A percentile compares a stretch with the other conserved stretches of the same genome.
Evolutionary conservation across 176 grass and related monocot species (phyloP).

Genomic region (Bothriochloa decipiens): DNA sequence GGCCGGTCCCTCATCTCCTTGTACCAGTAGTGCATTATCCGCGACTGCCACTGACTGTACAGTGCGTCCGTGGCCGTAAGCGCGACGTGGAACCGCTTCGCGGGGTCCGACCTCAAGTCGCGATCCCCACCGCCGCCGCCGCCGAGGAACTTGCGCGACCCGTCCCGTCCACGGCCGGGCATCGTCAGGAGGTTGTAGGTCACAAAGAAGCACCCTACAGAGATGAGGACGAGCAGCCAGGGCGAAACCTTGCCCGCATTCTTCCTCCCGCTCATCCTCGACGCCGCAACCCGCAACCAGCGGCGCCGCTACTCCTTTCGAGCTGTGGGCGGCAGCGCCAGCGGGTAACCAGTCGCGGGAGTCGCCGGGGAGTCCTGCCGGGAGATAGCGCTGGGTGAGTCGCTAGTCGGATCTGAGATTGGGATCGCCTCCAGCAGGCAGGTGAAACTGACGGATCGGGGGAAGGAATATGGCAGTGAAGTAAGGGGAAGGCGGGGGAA

Average conservation of each 20-base stretch:
- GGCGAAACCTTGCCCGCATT: slow-evolving; percentile 58
- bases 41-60: slow-evolving; percentile 97
- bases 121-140: slow-evolving; percentile 5
- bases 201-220: slow-evolving; percentile 63
- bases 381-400: neutral
- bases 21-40: slow-evolving; percentile 98
- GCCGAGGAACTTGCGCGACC: slow-evolving; percentile 36
- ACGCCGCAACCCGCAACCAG: slow-evolving; percentile 6
- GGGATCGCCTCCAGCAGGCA: neutral
- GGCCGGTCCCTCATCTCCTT: slow-evolving; percentile 65
- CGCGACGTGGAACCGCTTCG: slow-evolving; percentile 81
- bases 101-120: slow-evolving; percentile 42
- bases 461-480: neutral
- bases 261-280: slow-evolving; percentile 56
- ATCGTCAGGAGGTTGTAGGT: slow-evolving; percentile 88
- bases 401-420: slow-evolving; percentile 38
- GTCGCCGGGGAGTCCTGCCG: neutral
- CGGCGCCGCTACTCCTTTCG: neutral
- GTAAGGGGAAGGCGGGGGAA: neutral
- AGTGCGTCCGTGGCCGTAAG: slow-evolving; percentile 88
- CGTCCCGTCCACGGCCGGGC: slow-evolving; percentile 45
- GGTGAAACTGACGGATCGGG: neutral
- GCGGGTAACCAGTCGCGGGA: neutral
- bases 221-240: slow-evolving; percentile 60
- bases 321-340: neutral